Evolutionary conservation across 768 basidiomycete species (phyloP).

Genomic region (Tephrocybe sp.): DNA sequence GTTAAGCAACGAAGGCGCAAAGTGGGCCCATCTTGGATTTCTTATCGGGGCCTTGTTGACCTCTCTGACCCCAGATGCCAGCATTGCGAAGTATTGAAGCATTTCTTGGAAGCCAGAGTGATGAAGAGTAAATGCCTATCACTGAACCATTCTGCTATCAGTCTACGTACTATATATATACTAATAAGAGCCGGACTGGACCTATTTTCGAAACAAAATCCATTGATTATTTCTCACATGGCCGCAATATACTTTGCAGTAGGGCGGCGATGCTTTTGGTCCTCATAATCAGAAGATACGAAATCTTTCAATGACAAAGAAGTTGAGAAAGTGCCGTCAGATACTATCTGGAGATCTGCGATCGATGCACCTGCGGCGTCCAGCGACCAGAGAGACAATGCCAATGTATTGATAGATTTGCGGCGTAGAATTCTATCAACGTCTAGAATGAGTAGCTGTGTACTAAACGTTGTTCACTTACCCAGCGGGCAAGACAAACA

Average conservation of each 20-base stretch:
- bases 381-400: constrained; percentile 49
- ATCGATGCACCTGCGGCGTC: constrained; percentile 42
- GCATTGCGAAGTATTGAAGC: constrained; percentile 61
- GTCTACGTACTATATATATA: too few relatives aligned
- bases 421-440: constrained; percentile 39
- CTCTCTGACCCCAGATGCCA: constrained; percentile 18
- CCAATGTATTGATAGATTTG: constrained; percentile 44
- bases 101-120: constrained; percentile 73
- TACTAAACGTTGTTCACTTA: constrained; percentile 16
- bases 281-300: constrained; percentile 38
- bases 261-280: constrained; percentile 34
- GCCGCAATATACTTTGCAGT: constrained; percentile 22
- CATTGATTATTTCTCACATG: constrained; percentile 27
- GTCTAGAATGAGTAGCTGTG: not conserved
- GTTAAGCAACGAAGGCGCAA: constrained; percentile 37
- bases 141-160: too few relatives aligned
- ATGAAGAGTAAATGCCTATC: constrained; percentile 43
- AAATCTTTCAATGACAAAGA: constrained; percentile 41
- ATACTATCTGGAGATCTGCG: constrained; percentile 39
- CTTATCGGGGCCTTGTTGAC: not conserved
- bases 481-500: constrained; percentile 52
- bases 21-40: constrained; percentile 30
- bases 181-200: too few relatives aligned
- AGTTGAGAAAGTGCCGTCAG: constrained; percentile 45
- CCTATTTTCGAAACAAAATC: not conserved